Conservation (phyloP, 2,329 filamentous ascomycete species). For the Arthrobotrys entomopaga region DNA sequence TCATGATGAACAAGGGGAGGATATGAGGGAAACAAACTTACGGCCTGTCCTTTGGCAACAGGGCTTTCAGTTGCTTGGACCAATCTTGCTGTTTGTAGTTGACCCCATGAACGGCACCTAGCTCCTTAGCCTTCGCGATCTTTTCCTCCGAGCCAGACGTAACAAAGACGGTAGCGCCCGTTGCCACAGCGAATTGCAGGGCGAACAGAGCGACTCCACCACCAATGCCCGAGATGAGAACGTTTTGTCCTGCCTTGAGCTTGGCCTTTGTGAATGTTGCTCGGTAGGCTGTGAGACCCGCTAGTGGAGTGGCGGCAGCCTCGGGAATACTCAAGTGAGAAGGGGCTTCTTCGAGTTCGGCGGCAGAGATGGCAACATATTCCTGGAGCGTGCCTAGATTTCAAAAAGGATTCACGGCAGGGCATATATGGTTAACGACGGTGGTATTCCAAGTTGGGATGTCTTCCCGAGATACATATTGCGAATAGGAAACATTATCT, state of each 20-base stretch:
- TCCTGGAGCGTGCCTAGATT: slow-evolving; percentile 77
- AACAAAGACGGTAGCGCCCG: slow-evolving; percentile 82
- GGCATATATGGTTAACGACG: slow-evolving; percentile 36
- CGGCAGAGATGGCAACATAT: slow-evolving; percentile 73
- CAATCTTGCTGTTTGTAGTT: slow-evolving; percentile 80
- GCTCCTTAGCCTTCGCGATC: slow-evolving; percentile 73
- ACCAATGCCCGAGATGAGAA: slow-evolving; percentile 90
- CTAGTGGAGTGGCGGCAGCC: slow-evolving; percentile 84
- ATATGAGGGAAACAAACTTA: slow-evolving; percentile 60
- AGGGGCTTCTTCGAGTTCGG: slow-evolving; percentile 80
- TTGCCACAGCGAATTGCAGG: slow-evolving; percentile 79
- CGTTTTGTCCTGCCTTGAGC: slow-evolving; percentile 73
- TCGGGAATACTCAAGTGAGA: slow-evolving; percentile 76
- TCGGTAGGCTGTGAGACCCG: slow-evolving; percentile 87
- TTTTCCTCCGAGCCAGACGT: slow-evolving; percentile 80
- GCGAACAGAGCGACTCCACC: slow-evolving; percentile 88
- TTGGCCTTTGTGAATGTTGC: slow-evolving; percentile 83
- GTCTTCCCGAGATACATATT: slow-evolving; percentile 42
- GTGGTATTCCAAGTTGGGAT: slow-evolving; percentile 46
- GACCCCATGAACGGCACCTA: slow-evolving; percentile 86
- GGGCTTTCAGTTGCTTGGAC: slow-evolving; percentile 76
- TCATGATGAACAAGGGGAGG: slow-evolving; percentile 6
- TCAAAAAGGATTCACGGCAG: slow-evolving; percentile 37
- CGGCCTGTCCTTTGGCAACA: slow-evolving; percentile 73
- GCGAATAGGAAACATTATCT: slow-evolving; percentile 18